Evolutionary conservation across 2,329 filamentous ascomycete species (phyloP), one percentile per base, ranked within the genome.

Genomic region (Aspergillus bombycis): DNA sequence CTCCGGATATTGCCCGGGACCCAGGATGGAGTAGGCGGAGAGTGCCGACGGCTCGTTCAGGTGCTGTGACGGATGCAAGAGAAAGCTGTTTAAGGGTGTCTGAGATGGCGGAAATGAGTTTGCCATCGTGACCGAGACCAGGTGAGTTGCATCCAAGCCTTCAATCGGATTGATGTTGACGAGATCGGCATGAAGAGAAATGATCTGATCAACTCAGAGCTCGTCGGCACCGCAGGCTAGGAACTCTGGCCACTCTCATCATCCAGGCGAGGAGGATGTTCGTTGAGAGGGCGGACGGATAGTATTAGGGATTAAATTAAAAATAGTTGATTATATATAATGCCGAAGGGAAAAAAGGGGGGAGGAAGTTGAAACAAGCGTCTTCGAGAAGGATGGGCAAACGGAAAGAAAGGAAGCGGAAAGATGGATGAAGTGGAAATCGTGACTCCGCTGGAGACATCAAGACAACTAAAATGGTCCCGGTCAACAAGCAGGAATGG

Each of bases 1-100:
- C 58, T 81, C 78, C 10, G 79, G 76, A 66, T 80, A 80, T 48
- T 77, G 71, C 32, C 73, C 73, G 14, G 72, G 71, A 11, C 74
- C 76, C 41, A 79, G 70, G 19, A 79, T 62, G 11, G 75, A 73
- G 59, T 74, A 77, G 32, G 75, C 69, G 32, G 76, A 71, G 63
- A 77, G 67, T 21, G 68, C 65, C 43, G 65, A 61, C 26, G 70
- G 64, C 46, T 74, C 67, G 52, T 71, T 62, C 64, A 66, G 55
- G 43, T 71, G 70, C 41, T 72, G 67, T 61, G 71, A 71, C 62
- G 69, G 64, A 64, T 68, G 67, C 10, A 71, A 58, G 30, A 74
- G 32, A 61, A 63, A 73, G 28, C 71, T 68, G n/a, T 68, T 70
- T 68, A 77, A 41, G 67, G 73, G 65, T 56, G 72, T 55, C 62